Base-by-base conservation (phyloP, 257 asterid species). In the Catharanthus roseus region DNA sequence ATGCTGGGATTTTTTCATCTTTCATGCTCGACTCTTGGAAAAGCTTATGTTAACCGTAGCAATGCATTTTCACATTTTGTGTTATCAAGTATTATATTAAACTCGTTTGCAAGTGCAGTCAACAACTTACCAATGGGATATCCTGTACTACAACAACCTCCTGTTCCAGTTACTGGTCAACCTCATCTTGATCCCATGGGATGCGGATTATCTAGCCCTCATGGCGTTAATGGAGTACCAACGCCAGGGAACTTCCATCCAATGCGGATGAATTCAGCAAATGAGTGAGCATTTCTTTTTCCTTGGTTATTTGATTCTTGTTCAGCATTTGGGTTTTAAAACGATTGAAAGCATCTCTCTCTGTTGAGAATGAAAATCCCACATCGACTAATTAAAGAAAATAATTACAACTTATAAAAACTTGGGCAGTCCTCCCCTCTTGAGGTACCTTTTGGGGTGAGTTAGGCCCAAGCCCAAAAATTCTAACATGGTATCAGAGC, bases 111-210 rank as follows among this genome's bases (percentile, higher is more conserved):
- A 79, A n/a, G 88, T 84, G 92, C 98, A 93, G 98, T 82, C 87
- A 86, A 85, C 88, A 93, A 85, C 83, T 86, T 93, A 78, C 96
- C 97, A 23, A 85, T 87, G 86, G 98, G 98, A 75, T 93, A 90
- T 82, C 98, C 98, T 41, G 84, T 91, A 79, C 78, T 90, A 63
- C 97, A 77, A 39, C 98, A 85, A 73, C 96, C 87, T 70, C 84
- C 85, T 9, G 71, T 85, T 74, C 82, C 90, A 5, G 87, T 87
- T 67, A 71, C 95, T 29, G 96, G 91, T 38, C 97, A 90, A 75
- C 90, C 91, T 81, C 96, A 91, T 79, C 70, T 89, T 29, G 91
- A 89, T 80, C 81, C 86, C 2, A 86, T 91, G 96, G 90, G 85
- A 68, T 88, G 85, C 77, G 80, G 87, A 10, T 74, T 88, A 42